A percentile compares a stretch with the other conserved stretches of the same genome.
Evolutionary conservation across 306 rosid species (phyloP).

Genomic region (Clitoria ternatea): DNA sequence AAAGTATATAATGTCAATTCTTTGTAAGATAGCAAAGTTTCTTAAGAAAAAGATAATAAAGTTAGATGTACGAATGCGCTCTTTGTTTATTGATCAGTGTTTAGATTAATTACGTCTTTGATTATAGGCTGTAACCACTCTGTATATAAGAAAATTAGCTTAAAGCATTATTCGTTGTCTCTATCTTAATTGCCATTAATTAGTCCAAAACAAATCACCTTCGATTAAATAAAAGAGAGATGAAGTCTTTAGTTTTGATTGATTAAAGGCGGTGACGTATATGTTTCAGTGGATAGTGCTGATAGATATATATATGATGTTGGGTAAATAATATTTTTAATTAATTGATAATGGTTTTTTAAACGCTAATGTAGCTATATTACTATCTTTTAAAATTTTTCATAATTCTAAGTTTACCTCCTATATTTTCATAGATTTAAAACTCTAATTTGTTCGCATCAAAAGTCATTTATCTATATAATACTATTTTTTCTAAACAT

Average conservation of each 20-base stretch:
- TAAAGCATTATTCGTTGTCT: constrained; percentile 18
- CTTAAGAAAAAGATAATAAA: too few species aligned
- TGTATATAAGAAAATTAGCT: background rate
- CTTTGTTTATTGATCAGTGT: constrained; percentile 19
- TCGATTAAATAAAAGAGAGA: constrained; percentile 19
- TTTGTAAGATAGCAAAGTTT: constrained; percentile 4
- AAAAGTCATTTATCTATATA: too few species aligned
- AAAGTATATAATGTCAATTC: too few species aligned
- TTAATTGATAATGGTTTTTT: too few species aligned
- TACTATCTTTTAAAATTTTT: too few species aligned
- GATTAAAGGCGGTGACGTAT: constrained; percentile 15
- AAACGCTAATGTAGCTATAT: too few species aligned
- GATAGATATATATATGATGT: too few species aligned
- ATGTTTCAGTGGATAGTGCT: background rate
- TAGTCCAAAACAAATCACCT: constrained; percentile 31
- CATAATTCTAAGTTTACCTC: too few species aligned
- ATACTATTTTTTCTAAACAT: too few species aligned
- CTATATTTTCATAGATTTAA: too few species aligned
- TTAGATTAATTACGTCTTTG: constrained; percentile 44
- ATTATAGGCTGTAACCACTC: constrained; percentile 24
- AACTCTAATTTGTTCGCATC: too few species aligned
- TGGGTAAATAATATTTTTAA: too few species aligned
- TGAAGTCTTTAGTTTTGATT: constrained; percentile 23
- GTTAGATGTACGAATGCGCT: constrained; percentile 12
- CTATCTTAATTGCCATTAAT: constrained; percentile 27